Evolutionary conservation across 495 filamentous ascomycete species (phyloP), one percentile per base, ranked within the genome.

Genomic region (Penicillium lagena): DNA sequence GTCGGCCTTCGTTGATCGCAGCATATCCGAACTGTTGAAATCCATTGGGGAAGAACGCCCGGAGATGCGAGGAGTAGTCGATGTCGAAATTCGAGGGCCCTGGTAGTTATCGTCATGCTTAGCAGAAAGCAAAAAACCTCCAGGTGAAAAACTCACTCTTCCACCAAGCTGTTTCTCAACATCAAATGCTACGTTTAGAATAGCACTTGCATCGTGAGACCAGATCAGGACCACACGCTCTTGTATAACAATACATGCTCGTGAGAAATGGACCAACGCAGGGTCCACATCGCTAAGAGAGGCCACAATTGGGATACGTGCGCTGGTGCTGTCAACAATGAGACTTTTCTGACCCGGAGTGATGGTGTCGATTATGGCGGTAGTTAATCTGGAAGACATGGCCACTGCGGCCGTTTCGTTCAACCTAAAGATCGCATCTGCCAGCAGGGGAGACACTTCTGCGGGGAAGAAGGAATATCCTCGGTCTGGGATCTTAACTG

Each of bases 181-280:
- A 43, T 62, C 58, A 9, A 53, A 46, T 6, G 59, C 67, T 37
- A 66, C 62, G 7, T 49, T 47, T 15, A 71, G 47, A 29, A 68
- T 64, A 12, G 49, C 52, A 42, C 64, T 58, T 1, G 67, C 50
- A 13, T 59, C 57, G 22, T 67, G 60, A n/a, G 58, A 52, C 67
- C 67, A 68, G 31, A 68, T 51, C 11, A 71, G 48, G 8, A 71
- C 51, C 29, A 67, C 43, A n/a, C 51, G 42, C 45, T 69, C 65
- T 43, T 63, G 42, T 9, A 44, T 9, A 2, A 44, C n/a, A 37
- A 44, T 44, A n/a, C 42, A 44, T 12, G 33, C 33, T 29, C 42
- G 15, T 22, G 42, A 22, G 12, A 37, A 30, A 27, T 44, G 42
- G 3, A 37, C 34, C 31, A 44, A 7, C 33, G 36, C 42, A 7